phyloP scores from a whole-genome alignment of 352 stramenopile species.

The Phytopythium sindhum region DNA sequence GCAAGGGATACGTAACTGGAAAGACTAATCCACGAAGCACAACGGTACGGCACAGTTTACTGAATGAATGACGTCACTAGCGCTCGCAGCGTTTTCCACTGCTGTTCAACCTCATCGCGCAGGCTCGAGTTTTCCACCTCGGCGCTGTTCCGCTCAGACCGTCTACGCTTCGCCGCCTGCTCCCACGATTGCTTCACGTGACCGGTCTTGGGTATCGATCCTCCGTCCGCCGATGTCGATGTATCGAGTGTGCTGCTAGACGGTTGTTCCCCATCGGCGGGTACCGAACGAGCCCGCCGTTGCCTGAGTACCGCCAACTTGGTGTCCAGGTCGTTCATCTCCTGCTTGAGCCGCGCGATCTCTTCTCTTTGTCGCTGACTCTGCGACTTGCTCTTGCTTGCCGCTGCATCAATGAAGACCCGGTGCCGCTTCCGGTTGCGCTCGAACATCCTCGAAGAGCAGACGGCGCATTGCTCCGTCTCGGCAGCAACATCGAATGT shows the following conservation, averaged over 20 bases:
- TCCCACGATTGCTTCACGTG: neutral
- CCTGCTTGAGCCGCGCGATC: neutral
- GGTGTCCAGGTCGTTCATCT: neutral
- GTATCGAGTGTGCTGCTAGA: neutral
- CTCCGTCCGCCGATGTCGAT: no score
- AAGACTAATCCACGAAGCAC: no score
- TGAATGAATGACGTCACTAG: neutral
- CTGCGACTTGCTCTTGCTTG: neutral
- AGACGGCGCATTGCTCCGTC: neutral
- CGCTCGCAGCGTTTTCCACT: neutral
- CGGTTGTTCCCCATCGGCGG: no score
- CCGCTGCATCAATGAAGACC: neutral
- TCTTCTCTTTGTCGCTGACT: neutral
- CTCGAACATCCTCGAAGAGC: neutral
- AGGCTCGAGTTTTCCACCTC: neutral
- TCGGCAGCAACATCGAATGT: neutral
- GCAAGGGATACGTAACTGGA: no score
- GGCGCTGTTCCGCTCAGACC: neutral
- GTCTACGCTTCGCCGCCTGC: neutral
- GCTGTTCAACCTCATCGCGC: neutral
- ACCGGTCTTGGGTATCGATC: neutral
- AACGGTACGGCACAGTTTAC: neutral
- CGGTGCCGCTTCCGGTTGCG: neutral
- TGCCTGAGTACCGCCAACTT: neutral
- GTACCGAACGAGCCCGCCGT: neutral